Percentiles rank a stretch among this genome's conserved stretches.
Evolutionary conservation across 1,139 yeast species (phyloP).

Genomic region (Yamadazyma friedrichii): DNA sequence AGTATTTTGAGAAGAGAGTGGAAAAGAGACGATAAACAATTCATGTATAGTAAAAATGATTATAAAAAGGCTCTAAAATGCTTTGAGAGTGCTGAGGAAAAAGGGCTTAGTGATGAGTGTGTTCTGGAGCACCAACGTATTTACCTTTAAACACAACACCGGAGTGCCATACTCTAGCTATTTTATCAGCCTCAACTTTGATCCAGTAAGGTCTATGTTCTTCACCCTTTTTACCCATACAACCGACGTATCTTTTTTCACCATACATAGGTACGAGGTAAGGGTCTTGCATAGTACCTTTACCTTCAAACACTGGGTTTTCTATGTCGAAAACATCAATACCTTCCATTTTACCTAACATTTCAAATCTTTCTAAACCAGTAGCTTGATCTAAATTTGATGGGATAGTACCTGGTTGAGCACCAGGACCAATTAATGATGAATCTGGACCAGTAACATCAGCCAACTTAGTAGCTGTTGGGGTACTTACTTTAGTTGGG

Average conservation of each 20-base stretch:
- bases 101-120: slow-evolving; percentile 44
- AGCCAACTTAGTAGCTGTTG: slow-evolving; percentile 66
- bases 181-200: slow-evolving; percentile 79
- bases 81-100: background rate
- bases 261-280: slow-evolving; percentile 87
- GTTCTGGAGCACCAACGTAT: slow-evolving; percentile 81
- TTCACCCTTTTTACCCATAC: slow-evolving; percentile 89
- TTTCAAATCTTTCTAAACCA: slow-evolving; percentile 96
- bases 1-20: background rate
- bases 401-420: slow-evolving; percentile 79
- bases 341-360: slow-evolving; percentile 94
- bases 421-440: slow-evolving; percentile 88
- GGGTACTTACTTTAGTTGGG: slow-evolving; percentile 37
- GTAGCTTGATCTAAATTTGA: slow-evolving; percentile 95
- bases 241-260: slow-evolving; percentile 93
- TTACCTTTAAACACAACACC: slow-evolving; percentile 92
- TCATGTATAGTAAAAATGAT: too few species aligned
- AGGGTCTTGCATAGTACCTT: slow-evolving; percentile 87
- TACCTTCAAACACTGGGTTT: slow-evolving; percentile 84
- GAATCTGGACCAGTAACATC: slow-evolving; percentile 77
- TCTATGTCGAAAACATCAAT: slow-evolving; percentile 90
- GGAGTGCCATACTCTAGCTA: slow-evolving; percentile 98
- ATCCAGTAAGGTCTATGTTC: slow-evolving; percentile 94
- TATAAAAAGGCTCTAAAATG: background rate
- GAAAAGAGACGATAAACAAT: background rate